Base-by-base conservation (phyloP, 805 yeast species). In the Lipomyces mesembrius region DNA sequence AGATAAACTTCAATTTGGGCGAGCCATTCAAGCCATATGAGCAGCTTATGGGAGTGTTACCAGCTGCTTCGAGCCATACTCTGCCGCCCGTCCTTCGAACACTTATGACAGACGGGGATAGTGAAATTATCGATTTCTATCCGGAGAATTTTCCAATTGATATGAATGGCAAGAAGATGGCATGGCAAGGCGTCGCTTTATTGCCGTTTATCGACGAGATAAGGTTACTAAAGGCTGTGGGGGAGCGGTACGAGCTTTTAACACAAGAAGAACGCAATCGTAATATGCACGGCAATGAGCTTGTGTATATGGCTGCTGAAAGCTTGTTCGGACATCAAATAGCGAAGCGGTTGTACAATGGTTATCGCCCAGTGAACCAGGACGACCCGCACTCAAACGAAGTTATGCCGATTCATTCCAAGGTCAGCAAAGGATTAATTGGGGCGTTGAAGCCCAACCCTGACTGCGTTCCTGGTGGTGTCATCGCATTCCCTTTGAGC, bases 161-260 rank as follows among this genome's bases (percentile, higher is more conserved):
- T 78, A 92, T 93, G 97, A 92, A 93, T 75, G 98, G 98, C 35
- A 91, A 91, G 72, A 92, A 90, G 72, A 89, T 90, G 91, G 83
- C 94, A 60, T 93, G 98, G 98, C 96, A 92, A 76, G 98, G 97
- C 62, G 89, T 93, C 74, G 93, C 96, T 0, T 79, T 93, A 53
- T 79, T 93, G 63, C 98, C 98, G 0, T 93, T 93, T 72, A 94
- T 93, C 72, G 97, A 93, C 74, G 97, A 91, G 73, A 77, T 77
- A n/a, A 81, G 96, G 72, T 80, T 93, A 56, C 77, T 93, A 62
- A 79, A 81, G 20, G 88, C 87, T 2, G 96, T 92, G 1, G 82
- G 85, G 62, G 84, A 79, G 0, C 86, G 88, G 68, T 93, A 93
- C 75, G 79, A 83, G 1, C 77, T 80, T 51, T 80, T 93, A 58